Evolutionary conservation across 1,139 yeast genomes (phyloP).

Genomic region (Hyphopichia burtonii): DNA sequence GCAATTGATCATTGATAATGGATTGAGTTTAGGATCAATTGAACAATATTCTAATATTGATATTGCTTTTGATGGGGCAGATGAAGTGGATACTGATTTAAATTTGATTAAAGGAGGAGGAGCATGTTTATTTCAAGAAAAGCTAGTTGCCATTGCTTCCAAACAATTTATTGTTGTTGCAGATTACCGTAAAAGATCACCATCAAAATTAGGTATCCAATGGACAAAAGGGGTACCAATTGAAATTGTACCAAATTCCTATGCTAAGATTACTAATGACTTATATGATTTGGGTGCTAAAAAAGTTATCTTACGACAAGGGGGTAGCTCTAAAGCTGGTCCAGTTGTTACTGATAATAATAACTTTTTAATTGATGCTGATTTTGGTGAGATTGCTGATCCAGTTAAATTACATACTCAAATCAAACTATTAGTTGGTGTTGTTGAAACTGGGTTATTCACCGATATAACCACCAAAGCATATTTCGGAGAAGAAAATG

Average conservation of each 20-base stretch:
- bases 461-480: slow-evolving; percentile 69
- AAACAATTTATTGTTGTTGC: slow-evolving; percentile 83
- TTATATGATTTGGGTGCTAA: slow-evolving; percentile 66
- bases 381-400: slow-evolving; percentile 75
- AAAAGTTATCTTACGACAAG: slow-evolving; percentile 70
- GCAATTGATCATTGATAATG: slow-evolving; percentile 79
- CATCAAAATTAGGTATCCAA: slow-evolving; percentile 60
- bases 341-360: slow-evolving; percentile 98
- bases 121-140: slow-evolving; percentile 95
- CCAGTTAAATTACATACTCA: slow-evolving; percentile 58
- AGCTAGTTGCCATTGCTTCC: slow-evolving; percentile 84
- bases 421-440: slow-evolving; percentile 83
- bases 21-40: slow-evolving; percentile 72
- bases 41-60: slow-evolving; percentile 82
- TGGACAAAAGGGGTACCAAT: slow-evolving; percentile 96
- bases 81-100: slow-evolving; percentile 80
- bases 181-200: slow-evolving; percentile 81
- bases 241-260: slow-evolving; percentile 90
- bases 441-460: slow-evolving; percentile 95
- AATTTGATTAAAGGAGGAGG: slow-evolving; percentile 98
- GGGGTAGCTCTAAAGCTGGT: slow-evolving; percentile 93
- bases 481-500: slow-evolving; percentile 84
- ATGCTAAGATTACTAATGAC: slow-evolving; percentile 69
- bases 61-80: slow-evolving; percentile 98
- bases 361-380: slow-evolving; percentile 90